Conservation (phyloP, 345 rosid species). For the Gossypium sturtianum region DNA sequence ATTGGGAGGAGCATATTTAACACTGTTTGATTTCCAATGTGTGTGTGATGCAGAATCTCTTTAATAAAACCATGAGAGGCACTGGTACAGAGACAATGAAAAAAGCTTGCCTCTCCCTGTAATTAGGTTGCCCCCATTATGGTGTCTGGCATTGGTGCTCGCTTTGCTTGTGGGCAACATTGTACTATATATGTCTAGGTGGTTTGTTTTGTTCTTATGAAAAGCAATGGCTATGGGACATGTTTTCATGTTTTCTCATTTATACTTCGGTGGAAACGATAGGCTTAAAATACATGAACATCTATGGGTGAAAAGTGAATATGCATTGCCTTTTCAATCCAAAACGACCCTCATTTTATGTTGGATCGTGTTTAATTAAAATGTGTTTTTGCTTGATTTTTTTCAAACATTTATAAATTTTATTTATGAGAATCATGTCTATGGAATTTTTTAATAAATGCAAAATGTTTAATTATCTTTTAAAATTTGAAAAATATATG, state of each 20-base stretch:
- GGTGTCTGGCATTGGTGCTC: conserved; percentile 10
- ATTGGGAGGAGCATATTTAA: conserved; percentile 8
- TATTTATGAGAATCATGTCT: too few relatives aligned
- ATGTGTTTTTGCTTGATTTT: too few relatives aligned
- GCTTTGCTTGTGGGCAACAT: conserved; percentile 12
- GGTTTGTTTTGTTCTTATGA: conserved; percentile 14
- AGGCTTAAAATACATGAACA: too few relatives aligned
- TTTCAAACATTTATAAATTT: too few relatives aligned
- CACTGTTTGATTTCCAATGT: conserved; percentile 11
- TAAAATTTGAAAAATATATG: too few relatives aligned
- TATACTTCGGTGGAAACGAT: too few relatives aligned
- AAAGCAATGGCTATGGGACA: conserved; percentile 8
- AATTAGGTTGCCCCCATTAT: conserved; percentile 12
- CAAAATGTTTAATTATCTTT: too few relatives aligned
- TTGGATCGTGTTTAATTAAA: too few relatives aligned
- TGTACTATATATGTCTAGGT: conserved; percentile 22
- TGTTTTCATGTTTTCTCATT: background rate
- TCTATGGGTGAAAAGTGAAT: too few relatives aligned
- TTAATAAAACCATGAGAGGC: conserved; percentile 26
- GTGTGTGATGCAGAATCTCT: conserved; percentile 6
- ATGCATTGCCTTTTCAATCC: too few relatives aligned
- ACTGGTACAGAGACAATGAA: conserved; percentile 9
- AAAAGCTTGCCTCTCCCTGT: conserved; percentile 30
- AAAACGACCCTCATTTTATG: too few relatives aligned
- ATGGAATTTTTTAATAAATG: too few relatives aligned